Evolutionary conservation across 305 asterid species (phyloP).

Genomic region (Fraxinus platypoda): DNA sequence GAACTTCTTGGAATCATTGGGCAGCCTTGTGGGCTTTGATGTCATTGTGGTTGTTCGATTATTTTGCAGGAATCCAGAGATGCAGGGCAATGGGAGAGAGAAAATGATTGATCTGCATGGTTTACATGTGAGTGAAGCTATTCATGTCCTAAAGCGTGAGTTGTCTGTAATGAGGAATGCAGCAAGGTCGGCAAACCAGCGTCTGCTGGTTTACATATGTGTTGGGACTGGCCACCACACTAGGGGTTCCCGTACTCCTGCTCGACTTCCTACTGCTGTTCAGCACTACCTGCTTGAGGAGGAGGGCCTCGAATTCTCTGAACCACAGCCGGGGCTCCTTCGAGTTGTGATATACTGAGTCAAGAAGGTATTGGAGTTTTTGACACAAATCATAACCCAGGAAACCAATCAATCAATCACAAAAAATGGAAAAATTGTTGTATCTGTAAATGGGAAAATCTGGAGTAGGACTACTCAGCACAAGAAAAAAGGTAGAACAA

Average conservation of each 20-base stretch:
- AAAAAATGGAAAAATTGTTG: conserved; percentile 25
- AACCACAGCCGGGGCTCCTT: conserved; percentile 80
- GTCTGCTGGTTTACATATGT: conserved; percentile 61
- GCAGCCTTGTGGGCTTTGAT: neutral
- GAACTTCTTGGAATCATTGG: neutral
- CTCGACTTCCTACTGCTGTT: conserved; percentile 74
- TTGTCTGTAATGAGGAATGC: conserved; percentile 59
- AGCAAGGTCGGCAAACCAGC: conserved; percentile 73
- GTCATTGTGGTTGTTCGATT: neutral
- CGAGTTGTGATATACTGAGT: conserved; percentile 53
- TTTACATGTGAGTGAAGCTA: conserved; percentile 75
- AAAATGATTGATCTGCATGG: conserved; percentile 88
- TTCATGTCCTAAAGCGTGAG: conserved; percentile 80
- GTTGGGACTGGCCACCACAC: conserved; percentile 87
- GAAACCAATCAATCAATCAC: conserved; percentile 25
- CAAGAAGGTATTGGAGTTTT: conserved; percentile 44
- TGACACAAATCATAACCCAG: conserved; percentile 30
- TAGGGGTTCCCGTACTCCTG: conserved; percentile 74
- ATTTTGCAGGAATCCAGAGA: conserved; percentile 56
- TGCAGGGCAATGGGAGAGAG: conserved; percentile 62
- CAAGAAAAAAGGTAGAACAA: conserved; percentile 12
- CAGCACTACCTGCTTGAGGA: conserved; percentile 82
- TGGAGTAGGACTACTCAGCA: conserved; percentile 31
- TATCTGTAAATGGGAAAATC: conserved; percentile 58
- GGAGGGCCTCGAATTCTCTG: conserved; percentile 78